These are phyloP conservation scores for Herpotrichia juniperi DNA, from an alignment of 2,329 filamentous ascomycete species.

Conservation along the genomic window DNA sequence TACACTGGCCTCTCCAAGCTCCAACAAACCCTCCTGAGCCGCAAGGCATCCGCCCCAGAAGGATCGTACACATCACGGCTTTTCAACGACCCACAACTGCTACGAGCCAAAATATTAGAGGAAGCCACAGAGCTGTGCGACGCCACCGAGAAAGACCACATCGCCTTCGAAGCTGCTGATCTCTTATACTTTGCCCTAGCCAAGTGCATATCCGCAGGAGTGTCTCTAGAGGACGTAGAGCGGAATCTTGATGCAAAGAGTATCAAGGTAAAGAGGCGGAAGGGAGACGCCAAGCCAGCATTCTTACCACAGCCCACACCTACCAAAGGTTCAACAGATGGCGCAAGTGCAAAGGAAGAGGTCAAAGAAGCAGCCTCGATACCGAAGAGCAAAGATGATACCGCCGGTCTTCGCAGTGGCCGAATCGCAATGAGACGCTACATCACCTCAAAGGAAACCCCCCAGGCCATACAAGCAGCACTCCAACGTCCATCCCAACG, in stretches of 20 bases:
- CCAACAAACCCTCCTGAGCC: conserved; percentile 82
- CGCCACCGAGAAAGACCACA: conserved; percentile 78
- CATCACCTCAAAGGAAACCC: conserved; percentile 68
- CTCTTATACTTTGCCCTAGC: conserved; percentile 95
- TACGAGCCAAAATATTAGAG: conserved; percentile 97
- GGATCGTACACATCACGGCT: conserved; percentile 94
- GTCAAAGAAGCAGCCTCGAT: conserved; percentile 60
- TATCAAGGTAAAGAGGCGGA: conserved; percentile 90
- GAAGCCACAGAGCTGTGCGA: conserved; percentile 95
- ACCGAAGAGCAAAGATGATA: conserved; percentile 59
- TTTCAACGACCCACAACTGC: conserved; percentile 87
- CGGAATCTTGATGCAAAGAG: conserved; percentile 92
- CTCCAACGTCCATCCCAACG: conserved; percentile 91
- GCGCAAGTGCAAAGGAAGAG: conserved; percentile 44
- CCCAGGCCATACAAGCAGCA: conserved; percentile 71
- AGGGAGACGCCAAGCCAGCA: conserved; percentile 91
- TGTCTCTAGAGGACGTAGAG: conserved; percentile 87
- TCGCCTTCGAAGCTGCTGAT: conserved; percentile 94
- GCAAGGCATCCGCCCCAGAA: conserved; percentile 80
- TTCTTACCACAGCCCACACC: conserved; percentile 77
- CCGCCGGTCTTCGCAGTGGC: conserved; percentile 55
- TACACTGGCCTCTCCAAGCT: conserved; percentile 81
- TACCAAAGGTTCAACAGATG: conserved; percentile 25
- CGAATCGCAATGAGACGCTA: conserved; percentile 85
- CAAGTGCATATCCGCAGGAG: conserved; percentile 84